phyloP scores from a whole-genome alignment of 2,329 filamentous ascomycete genomes.

The Penicillium glabrum region DNA sequence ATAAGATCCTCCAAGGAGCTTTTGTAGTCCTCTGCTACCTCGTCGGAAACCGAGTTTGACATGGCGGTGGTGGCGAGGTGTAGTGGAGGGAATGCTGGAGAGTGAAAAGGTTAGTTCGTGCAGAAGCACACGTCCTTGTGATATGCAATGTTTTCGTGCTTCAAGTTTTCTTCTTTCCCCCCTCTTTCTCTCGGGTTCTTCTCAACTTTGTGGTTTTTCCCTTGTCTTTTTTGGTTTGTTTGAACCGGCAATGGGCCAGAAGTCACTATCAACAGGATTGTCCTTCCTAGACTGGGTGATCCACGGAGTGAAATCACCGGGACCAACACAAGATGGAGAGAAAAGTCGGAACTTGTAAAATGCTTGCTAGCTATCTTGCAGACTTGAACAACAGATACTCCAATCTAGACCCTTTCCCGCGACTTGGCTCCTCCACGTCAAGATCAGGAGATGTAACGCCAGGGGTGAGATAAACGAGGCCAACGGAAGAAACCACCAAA shows the following conservation, averaged over 20 bases:
- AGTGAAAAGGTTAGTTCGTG: neutral
- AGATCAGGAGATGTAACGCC: slow-evolving; percentile 11
- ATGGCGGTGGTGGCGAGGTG: slow-evolving; percentile 48
- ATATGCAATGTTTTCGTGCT: neutral
- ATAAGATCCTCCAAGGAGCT: slow-evolving; percentile 89
- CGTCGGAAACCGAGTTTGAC: slow-evolving; percentile 65
- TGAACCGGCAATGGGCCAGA: neutral
- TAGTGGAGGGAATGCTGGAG: slow-evolving; percentile 8
- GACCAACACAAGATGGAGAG: slow-evolving; percentile 35
- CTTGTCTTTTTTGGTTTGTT: slow-evolving; percentile 21
- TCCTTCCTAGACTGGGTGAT: slow-evolving; percentile 27
- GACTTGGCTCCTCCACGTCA: slow-evolving; percentile 22
- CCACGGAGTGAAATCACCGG: slow-evolving; percentile 23
- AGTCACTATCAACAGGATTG: slow-evolving; percentile 21
- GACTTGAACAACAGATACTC: slow-evolving; percentile 39
- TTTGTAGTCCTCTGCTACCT: slow-evolving; percentile 93
- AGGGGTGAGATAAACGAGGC: neutral
- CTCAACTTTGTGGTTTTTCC: slow-evolving; percentile 11
- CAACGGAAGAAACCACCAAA: neutral
- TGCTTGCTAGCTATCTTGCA: slow-evolving; percentile 48
- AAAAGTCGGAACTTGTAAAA: slow-evolving; percentile 43
- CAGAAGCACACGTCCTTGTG: neutral
- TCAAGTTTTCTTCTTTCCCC: slow-evolving; percentile 12
- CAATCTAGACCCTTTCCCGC: slow-evolving; percentile 28
- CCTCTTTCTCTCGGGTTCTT: slow-evolving; percentile 10